Evolutionary conservation across 2,329 filamentous ascomycete species (phyloP), one percentile per base, ranked within the genome.

Genomic region (Cercospora sp.): DNA sequence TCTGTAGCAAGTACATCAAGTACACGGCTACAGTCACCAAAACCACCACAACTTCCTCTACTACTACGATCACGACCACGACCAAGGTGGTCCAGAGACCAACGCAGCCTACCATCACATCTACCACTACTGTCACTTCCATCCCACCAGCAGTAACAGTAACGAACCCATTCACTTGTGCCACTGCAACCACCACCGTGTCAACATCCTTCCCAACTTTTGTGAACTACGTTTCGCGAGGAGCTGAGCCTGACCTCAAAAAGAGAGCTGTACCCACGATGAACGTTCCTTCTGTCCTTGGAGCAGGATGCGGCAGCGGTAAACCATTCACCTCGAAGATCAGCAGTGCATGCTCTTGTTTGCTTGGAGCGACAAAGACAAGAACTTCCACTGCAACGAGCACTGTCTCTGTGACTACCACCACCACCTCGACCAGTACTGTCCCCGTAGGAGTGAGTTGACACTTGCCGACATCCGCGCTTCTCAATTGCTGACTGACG

Each of bases 1-100:
- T 67, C 39, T 67, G 65, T 42, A 63, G n/a, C 31, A 59, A 60
- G 36, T 67, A 64, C 60, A 67, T 67, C 39, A 60, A n/a, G 36
- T 20, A 26, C 36, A 39, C 36, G 64, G 20, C 42, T 65, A 69
- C 45, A 4, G 55, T 58, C 9, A 62, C 45, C 13, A 60, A 20
- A 23, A 61, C 31, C 6, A 63, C 58, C 8, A 68, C 45, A 2
- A 3, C 42, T 3, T 18, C n/a, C 3, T 48, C 42, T 12, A 31
- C 51, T 3, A 61, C 63, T n/a, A 65, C 23, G 3, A 63, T 48
- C n/a, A 62, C 45, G 8, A 63, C 45, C n/a, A 23, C 59, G 20
- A 61, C 63, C 18, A 57, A 18, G 9, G 28, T 58, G 28, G 28
- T 36, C 10, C 16, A 55, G 61, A 57, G 48, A n/a, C 30, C 10